A percentile compares a stretch with the other conserved stretches of the same genome.
phyloP scores from a whole-genome alignment of 352 stramenopile genomes.

The Pythium myriotylum region DNA sequence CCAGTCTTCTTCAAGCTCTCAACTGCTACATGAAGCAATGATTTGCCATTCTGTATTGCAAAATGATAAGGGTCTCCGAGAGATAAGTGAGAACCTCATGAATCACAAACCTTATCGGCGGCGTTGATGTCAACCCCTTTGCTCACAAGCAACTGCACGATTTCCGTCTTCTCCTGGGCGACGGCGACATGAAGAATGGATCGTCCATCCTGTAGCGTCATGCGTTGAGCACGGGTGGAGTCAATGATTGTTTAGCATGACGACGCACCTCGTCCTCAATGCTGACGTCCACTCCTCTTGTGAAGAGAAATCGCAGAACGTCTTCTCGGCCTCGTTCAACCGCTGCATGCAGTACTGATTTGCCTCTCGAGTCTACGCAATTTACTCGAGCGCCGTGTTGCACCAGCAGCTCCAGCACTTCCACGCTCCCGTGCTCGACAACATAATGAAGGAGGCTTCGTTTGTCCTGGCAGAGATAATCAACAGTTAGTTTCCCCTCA shows the following conservation, averaged over 20 bases:
- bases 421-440: constrained; percentile 8
- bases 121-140: constrained; percentile 13
- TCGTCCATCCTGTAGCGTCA: not conserved
- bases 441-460: constrained; percentile 9
- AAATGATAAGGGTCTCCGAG: not conserved
- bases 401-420: constrained; percentile 11
- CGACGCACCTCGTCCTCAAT: constrained; percentile 4
- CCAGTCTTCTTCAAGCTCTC: not conserved
- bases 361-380: constrained; percentile 3
- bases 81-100: not conserved
- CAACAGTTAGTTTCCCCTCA: not conserved
- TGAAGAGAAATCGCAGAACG: constrained; percentile 8
- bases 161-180: constrained; percentile 6
- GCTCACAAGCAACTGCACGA: constrained; percentile 8
- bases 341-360: constrained; percentile 9
- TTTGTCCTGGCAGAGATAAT: not conserved
- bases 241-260: not conserved
- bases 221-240: not conserved
- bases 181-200: constrained; percentile 16
- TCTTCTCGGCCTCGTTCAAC: constrained; percentile 15
- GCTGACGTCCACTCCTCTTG: constrained; percentile 12
- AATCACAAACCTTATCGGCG: constrained; percentile 7
- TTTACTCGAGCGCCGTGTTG: constrained; percentile 11
- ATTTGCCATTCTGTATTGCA: not conserved
- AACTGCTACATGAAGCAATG: constrained; percentile 11